A percentile compares a stretch with the other conserved stretches of the same genome.
Conservation (phyloP, 192 early-diverging fungal species). For the Martensiomyces pterosporus region DNA sequence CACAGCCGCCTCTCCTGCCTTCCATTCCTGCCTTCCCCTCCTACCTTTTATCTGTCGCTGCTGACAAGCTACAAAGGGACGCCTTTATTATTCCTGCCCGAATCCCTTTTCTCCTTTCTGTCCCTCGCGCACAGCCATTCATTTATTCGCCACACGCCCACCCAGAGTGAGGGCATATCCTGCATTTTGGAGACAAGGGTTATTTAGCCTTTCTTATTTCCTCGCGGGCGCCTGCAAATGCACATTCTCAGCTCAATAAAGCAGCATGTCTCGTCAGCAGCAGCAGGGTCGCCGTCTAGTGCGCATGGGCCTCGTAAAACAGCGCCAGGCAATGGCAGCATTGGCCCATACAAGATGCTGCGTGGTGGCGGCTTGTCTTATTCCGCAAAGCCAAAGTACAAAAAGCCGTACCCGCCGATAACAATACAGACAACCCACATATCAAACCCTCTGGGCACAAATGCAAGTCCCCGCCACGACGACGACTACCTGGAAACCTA, state of each 20-base stretch:
- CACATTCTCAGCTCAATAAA: slow-evolving; percentile 9
- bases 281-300: not conserved
- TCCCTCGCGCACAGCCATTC: no score
- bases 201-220: no score
- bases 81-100: no score
- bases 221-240: slow-evolving; percentile 3
- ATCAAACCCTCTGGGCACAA: slow-evolving; percentile 43
- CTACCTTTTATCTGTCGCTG: no score
- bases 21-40: no score
- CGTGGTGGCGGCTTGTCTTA: not conserved
- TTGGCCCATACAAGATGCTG: not conserved
- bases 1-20: no score
- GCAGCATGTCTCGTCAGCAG: slow-evolving; percentile 11
- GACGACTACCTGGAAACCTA: not conserved
- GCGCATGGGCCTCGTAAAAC: slow-evolving; percentile 4
- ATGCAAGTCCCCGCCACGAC: not conserved
- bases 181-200: no score
- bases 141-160: no score
- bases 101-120: no score
- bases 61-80: no score
- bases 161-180: no score
- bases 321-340: not conserved
- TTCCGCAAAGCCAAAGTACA: slow-evolving; percentile 14
- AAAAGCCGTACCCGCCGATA: slow-evolving; percentile 35
- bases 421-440: slow-evolving; percentile 39